Evolutionary conservation across 2,329 filamentous ascomycete species (phyloP).

Genomic region (Trichoderma atroviride): DNA sequence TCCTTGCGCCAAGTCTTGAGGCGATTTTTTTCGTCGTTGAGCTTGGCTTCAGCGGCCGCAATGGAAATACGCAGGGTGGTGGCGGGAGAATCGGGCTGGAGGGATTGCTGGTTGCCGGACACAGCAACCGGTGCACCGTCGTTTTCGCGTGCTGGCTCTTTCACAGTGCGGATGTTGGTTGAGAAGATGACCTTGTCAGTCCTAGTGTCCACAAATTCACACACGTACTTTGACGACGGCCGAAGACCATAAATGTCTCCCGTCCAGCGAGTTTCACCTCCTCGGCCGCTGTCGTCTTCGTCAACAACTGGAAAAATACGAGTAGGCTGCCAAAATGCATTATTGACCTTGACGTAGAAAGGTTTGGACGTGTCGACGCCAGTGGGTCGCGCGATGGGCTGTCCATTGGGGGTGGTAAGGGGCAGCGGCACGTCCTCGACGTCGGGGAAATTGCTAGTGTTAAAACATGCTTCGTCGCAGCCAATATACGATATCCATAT

Average conservation of each 20-base stretch:
- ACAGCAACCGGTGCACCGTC: slow-evolving; percentile 36
- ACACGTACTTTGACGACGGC: slow-evolving; percentile 75
- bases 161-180: slow-evolving; percentile 69
- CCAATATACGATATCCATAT: slow-evolving; percentile 83
- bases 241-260: slow-evolving; percentile 71
- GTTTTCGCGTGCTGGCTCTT: slow-evolving; percentile 45
- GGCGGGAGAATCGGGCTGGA: slow-evolving; percentile 74
- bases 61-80: slow-evolving; percentile 79
- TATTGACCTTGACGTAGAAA: slow-evolving; percentile 78
- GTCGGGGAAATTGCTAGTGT: slow-evolving; percentile 65
- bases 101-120: slow-evolving; percentile 57
- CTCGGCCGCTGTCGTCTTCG: slow-evolving; percentile 38
- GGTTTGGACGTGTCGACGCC: slow-evolving; percentile 71
- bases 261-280: slow-evolving; percentile 63
- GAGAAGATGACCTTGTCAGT: slow-evolving; percentile 70
- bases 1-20: slow-evolving; percentile 74
- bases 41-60: slow-evolving; percentile 68
- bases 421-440: slow-evolving; percentile 40
- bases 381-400: slow-evolving; percentile 42
- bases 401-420: slow-evolving; percentile 33
- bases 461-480: slow-evolving; percentile 76
- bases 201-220: slow-evolving; percentile 72
- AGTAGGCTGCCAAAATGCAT: slow-evolving; percentile 77
- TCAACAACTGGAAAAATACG: slow-evolving; percentile 61
- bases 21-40: slow-evolving; percentile 68